Percentiles rank a stretch among this genome's conserved stretches.
These are phyloP conservation scores for Fusarium caatingaense DNA, from an alignment of 2,329 filamentous ascomycete genomes.

Conservation along the genomic window DNA sequence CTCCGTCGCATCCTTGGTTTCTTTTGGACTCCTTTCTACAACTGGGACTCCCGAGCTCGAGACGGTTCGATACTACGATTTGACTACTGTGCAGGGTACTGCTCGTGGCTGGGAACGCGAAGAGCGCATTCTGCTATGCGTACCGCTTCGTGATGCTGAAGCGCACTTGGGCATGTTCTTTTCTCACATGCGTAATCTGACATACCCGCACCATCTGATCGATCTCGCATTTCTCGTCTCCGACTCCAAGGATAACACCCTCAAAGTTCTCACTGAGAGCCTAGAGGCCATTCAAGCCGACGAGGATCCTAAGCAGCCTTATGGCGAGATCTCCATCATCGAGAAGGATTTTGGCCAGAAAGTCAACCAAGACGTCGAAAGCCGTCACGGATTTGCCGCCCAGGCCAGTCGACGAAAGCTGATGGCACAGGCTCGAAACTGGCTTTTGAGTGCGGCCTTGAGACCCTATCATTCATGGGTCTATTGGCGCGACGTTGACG, in stretches of 20 bases:
- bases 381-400: slow-evolving; percentile 94
- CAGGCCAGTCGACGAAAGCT: slow-evolving; percentile 93
- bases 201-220: slow-evolving; percentile 95
- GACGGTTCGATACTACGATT: slow-evolving; percentile 96
- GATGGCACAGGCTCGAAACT: slow-evolving; percentile 98
- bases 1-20: slow-evolving; percentile 70
- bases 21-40: slow-evolving; percentile 76
- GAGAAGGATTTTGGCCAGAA: slow-evolving; percentile 99
- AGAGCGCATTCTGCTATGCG: slow-evolving; percentile 94
- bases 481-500: slow-evolving; percentile 98
- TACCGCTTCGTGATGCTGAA: slow-evolving; percentile 91
- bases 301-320: slow-evolving; percentile 81
- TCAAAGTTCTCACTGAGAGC: slow-evolving; percentile 78
- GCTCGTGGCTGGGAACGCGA: slow-evolving; percentile 95
- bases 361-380: slow-evolving; percentile 97
- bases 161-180: slow-evolving; percentile 98
- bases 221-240: slow-evolving; percentile 97
- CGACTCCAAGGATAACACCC: slow-evolving; percentile 93
- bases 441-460: slow-evolving; percentile 92
- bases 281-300: slow-evolving; percentile 84
- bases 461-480: slow-evolving; percentile 98
- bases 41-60: slow-evolving; percentile 83
- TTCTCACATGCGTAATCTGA: slow-evolving; percentile 94
- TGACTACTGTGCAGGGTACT: slow-evolving; percentile 90
- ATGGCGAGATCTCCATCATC: slow-evolving; percentile 96